Base-by-base conservation (phyloP, 768 basidiomycete species). In the Phanerochaete sordida region DNA sequence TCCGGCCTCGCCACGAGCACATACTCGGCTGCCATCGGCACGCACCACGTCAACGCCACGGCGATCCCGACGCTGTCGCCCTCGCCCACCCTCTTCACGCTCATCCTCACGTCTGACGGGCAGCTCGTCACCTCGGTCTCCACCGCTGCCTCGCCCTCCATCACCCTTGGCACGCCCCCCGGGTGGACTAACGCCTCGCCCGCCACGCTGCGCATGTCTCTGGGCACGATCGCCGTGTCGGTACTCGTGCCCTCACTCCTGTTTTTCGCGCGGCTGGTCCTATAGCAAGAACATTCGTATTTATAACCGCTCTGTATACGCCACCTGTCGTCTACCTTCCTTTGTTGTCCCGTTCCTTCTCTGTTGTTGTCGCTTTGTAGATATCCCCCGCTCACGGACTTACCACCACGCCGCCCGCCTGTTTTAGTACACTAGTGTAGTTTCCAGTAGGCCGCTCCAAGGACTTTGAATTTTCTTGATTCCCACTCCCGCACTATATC, bases 1-100 rank as follows among this genome's bases (percentile, higher is more conserved):
- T 79, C 84, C 19, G 88, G 83, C 35, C 83, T 91, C 23, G 90
- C 84, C 19, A 86, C 85, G 0, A 85, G 83, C 70, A 90, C 90
- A 2, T 93, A 93, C 67, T 76, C 71, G 35, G 78, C 90, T 0
- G 74, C 90, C 27, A 72, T 88, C 51, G 81, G 74, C 21, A 66
- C 72, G 60, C 72, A 62, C 62, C 75, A 62, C 6, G 68, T 74
- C 46, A 85, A 81, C 62, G 75, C 73, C 28, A 80, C 86, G 1
- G 83, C 78, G 7, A 71, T 93, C 12, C 88, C 89, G 16, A 75
- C 74, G 21, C 78, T 90, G 27, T 74, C 76, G 33, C 81, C 83
- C 4, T 63, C 75, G 6, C 80, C 82, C 1, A 79, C 79, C 7
- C 68, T 83, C 16, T 74, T 76, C 26, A 91, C 90, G 2, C 68